phyloP scores from a whole-genome alignment of 495 filamentous ascomycete genomes.

The Bacidia rubella region DNA sequence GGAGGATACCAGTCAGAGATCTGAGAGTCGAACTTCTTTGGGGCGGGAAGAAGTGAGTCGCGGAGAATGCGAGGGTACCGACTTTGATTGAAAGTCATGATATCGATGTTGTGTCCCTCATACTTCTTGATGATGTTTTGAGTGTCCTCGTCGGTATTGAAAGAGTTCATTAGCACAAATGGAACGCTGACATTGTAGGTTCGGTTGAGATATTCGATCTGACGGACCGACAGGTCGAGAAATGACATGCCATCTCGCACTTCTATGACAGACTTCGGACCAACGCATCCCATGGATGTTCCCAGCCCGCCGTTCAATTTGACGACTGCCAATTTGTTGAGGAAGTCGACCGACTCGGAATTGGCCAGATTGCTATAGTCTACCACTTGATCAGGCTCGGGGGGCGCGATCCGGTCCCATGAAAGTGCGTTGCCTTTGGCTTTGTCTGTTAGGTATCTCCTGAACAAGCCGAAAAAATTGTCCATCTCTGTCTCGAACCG shows the following conservation, averaged over 20 bases:
- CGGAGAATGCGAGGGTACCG: constrained; percentile 93
- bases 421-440: constrained; percentile 91
- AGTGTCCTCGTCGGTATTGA: constrained; percentile 98
- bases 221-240: constrained; percentile 94
- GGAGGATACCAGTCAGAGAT: constrained; percentile 98
- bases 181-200: constrained; percentile 95
- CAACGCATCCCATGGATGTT: constrained; percentile 99
- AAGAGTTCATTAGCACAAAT: constrained; percentile 99
- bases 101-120: constrained; percentile 98
- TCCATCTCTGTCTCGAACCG: constrained; percentile 98
- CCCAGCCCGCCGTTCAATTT: constrained; percentile 99
- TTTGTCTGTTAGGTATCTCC: constrained; percentile 95
- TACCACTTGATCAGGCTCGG: constrained; percentile 80
- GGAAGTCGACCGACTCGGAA: constrained; percentile 76
- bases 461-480: constrained; percentile 99
- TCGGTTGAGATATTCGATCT: constrained; percentile 98
- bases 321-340: constrained; percentile 94
- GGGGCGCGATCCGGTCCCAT: constrained; percentile 92
- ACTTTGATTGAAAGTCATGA: constrained; percentile 99
- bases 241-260: constrained; percentile 99
- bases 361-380: constrained; percentile 79
- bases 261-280: constrained; percentile 98
- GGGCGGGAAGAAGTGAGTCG: constrained; percentile 92
- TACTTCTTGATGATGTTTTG: constrained; percentile 99
- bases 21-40: constrained; percentile 74